Evolutionary conservation across 225 moss, liverwort and hornwort species (phyloP).

Genomic region (Physcomitrellopsis africana): DNA sequence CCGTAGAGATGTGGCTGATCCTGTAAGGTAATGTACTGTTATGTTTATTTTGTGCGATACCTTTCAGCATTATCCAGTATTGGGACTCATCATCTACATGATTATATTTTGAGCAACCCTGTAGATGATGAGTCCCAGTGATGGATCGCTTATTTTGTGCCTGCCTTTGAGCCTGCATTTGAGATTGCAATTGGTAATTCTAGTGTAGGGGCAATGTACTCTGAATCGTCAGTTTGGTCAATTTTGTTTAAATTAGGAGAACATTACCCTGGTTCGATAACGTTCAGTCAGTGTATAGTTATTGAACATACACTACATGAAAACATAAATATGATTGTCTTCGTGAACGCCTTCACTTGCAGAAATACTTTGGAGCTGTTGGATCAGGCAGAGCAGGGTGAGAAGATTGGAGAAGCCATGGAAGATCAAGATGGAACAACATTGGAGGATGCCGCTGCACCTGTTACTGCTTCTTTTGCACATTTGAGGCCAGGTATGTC

Average conservation of each 20-base stretch:
- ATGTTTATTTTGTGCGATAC: conserved; percentile 5
- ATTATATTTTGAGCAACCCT: background rate
- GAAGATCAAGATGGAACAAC: conserved; percentile 66
- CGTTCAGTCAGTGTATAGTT: background rate
- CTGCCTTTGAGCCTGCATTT: no score
- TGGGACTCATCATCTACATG: background rate
- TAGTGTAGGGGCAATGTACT: background rate
- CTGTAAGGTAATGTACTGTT: conserved; percentile 48
- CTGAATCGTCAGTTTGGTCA: background rate
- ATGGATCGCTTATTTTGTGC: no score
- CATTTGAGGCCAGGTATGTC: conserved; percentile 79
- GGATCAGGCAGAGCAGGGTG: conserved; percentile 77
- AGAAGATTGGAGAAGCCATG: conserved; percentile 60
- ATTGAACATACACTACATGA: conserved; percentile 14
- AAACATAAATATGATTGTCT: no score
- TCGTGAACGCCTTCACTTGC: conserved; percentile 23
- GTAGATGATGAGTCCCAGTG: background rate
- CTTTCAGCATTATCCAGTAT: background rate
- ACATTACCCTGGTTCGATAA: conserved; percentile 13
- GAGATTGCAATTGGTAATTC: no score
- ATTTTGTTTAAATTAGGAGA: background rate
- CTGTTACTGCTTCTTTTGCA: conserved; percentile 78
- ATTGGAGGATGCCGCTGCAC: conserved; percentile 62
- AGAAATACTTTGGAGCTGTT: conserved; percentile 92
- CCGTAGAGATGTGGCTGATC: conserved; percentile 44